Percentiles rank a stretch among this genome's conserved stretches.
phyloP scores from a whole-genome alignment of 495 filamentous ascomycete species.

The Lasiosphaeriaceae sp. region DNA sequence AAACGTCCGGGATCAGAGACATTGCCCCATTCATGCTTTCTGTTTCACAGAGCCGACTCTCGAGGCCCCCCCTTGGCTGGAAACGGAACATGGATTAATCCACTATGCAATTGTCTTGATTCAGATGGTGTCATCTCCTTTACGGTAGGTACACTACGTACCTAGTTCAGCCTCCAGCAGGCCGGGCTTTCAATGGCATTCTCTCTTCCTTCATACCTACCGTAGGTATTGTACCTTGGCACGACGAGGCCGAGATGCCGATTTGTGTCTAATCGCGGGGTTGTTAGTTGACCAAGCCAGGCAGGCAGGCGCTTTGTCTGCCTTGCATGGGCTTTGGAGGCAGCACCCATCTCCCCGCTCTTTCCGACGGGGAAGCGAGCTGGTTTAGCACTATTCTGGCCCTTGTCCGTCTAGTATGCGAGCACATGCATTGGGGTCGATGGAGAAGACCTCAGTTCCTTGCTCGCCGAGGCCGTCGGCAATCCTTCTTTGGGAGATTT shows the following conservation, averaged over 20 bases:
- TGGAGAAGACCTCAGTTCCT: slow-evolving; percentile 4
- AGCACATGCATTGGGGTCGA: neutral
- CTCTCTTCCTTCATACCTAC: neutral
- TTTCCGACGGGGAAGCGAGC: slow-evolving; percentile 5
- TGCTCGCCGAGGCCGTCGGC: neutral
- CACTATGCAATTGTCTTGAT: no score
- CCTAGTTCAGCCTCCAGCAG: no score
- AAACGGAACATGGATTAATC: no score
- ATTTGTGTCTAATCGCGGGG: no score
- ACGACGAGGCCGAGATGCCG: no score
- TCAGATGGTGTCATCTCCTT: no score
- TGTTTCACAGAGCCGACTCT: no score
- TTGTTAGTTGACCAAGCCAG: neutral
- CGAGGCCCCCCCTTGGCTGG: no score
- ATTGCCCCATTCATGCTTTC: no score
- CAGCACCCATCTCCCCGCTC: slow-evolving; percentile 11
- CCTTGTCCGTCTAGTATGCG: slow-evolving; percentile 9
- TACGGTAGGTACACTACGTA: no score
- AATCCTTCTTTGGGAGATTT: neutral
- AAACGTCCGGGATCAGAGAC: no score
- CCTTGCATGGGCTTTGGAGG: slow-evolving; percentile 19
- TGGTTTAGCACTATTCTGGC: slow-evolving; percentile 10
- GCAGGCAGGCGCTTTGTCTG: slow-evolving; percentile 6
- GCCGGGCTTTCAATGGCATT: neutral
- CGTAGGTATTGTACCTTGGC: no score